Evolutionary conservation across 495 filamentous ascomycete species (phyloP).

Genomic region (Lophiostoma macrostomum): DNA sequence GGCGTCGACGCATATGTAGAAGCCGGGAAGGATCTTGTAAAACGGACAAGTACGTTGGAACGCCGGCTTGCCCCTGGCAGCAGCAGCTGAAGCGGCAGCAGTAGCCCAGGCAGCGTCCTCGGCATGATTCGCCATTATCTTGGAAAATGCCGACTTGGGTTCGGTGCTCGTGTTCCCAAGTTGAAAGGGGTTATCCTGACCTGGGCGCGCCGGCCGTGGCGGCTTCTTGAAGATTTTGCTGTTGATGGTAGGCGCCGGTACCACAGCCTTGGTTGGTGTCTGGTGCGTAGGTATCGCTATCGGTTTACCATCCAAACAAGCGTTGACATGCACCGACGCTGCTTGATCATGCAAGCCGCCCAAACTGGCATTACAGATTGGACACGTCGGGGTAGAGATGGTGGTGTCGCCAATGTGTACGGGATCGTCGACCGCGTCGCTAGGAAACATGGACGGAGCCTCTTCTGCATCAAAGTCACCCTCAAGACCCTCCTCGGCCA

Average conservation of each 20-base stretch:
- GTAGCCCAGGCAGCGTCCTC: slow-evolving; percentile 88
- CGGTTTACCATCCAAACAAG: slow-evolving; percentile 81
- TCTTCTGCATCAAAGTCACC: slow-evolving; percentile 40
- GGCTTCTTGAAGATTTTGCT: slow-evolving; percentile 56
- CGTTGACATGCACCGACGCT: slow-evolving; percentile 75
- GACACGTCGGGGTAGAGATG: slow-evolving; percentile 52
- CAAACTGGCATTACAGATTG: slow-evolving; percentile 68
- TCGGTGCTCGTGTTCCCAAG: slow-evolving; percentile 42
- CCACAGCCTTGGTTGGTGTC: slow-evolving; percentile 1
- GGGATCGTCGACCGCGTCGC: slow-evolving; percentile 37
- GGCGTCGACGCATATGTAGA: slow-evolving; percentile 91
- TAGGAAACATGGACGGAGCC: slow-evolving; percentile 26
- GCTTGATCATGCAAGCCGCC: slow-evolving; percentile 56
- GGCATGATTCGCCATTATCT: slow-evolving; percentile 84
- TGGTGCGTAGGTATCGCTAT: slow-evolving; percentile 45
- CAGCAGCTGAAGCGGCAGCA: slow-evolving; percentile 74
- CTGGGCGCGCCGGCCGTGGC: slow-evolving; percentile 64
- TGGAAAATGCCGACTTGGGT: slow-evolving; percentile 73
- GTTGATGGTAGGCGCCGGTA: slow-evolving; percentile 3
- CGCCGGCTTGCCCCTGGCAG: slow-evolving; percentile 81
- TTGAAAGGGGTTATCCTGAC: slow-evolving; percentile 70
- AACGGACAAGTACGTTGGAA: slow-evolving; percentile 92
- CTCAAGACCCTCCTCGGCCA: slow-evolving; percentile 44
- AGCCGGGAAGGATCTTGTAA: slow-evolving; percentile 93
- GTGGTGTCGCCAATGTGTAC: not conserved